Conservation (phyloP, 1,284 basidiomycete species). For the Irpex rosettiformis region DNA sequence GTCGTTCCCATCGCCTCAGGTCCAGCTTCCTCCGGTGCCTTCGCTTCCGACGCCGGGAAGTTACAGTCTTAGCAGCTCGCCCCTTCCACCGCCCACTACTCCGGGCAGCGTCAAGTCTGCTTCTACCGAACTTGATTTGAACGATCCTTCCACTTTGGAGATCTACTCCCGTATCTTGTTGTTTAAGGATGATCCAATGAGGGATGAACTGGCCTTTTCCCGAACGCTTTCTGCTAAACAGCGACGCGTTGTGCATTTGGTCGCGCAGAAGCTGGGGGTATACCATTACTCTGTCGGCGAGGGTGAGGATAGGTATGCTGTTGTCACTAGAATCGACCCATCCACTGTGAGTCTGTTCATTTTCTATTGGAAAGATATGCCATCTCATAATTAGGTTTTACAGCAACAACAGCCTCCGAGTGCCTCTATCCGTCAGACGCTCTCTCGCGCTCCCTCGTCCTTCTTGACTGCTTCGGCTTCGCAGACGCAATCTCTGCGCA, state of each 20-base stretch:
- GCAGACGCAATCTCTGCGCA: constrained; percentile 59
- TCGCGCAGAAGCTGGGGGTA: constrained; percentile 93
- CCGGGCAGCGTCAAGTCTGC: constrained; percentile 51
- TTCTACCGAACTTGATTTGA: constrained; percentile 84
- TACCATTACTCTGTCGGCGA: constrained; percentile 94
- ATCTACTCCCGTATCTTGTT: constrained; percentile 96
- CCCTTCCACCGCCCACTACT: constrained; percentile 50
- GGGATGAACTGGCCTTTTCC: constrained; percentile 96
- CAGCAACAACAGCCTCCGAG: constrained; percentile 31
- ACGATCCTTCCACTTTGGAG: constrained; percentile 93
- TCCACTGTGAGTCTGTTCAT: constrained; percentile 47
- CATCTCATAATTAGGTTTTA: constrained; percentile 11
- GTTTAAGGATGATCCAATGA: constrained; percentile 98
- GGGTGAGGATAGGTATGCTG: constrained; percentile 89
- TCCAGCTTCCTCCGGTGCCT: constrained; percentile 41
- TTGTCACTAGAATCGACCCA: constrained; percentile 85
- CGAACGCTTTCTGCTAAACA: constrained; percentile 83
- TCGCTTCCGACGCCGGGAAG: constrained; percentile 55
- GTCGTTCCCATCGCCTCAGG: constrained; percentile 55
- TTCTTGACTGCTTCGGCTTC: constrained; percentile 55
- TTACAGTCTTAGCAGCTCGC: constrained; percentile 47
- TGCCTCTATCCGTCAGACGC: constrained; percentile 42
- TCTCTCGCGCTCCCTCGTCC: constrained; percentile 72
- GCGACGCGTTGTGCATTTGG: constrained; percentile 89
- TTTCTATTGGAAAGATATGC: constrained; percentile 12